phyloP scores from a whole-genome alignment of 2,329 filamentous ascomycete species.

The Penicillium capsulatum region DNA sequence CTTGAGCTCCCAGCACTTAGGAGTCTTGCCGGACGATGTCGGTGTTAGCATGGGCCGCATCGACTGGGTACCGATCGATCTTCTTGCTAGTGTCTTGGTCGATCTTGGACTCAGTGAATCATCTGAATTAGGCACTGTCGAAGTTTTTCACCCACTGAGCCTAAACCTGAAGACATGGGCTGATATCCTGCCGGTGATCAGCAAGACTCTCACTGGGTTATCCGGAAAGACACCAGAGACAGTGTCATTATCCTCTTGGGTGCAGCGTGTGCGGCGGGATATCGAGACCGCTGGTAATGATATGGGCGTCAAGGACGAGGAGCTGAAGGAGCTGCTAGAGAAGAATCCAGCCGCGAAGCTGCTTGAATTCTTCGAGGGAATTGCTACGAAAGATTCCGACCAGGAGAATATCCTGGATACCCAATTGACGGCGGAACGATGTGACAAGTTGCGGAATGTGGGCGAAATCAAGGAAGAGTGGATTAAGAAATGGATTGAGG shows the following conservation, averaged over 20 bases:
- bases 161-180: slow-evolving; percentile 13
- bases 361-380: slow-evolving; percentile 26
- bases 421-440: slow-evolving; percentile 16
- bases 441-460: slow-evolving; percentile 25
- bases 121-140: neutral
- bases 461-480: slow-evolving; percentile 27
- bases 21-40: slow-evolving; percentile 37
- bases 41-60: slow-evolving; percentile 27
- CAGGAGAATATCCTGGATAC: slow-evolving; percentile 17
- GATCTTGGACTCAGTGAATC: neutral
- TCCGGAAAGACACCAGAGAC: neutral
- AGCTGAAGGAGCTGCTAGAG: slow-evolving; percentile 10
- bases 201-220: neutral
- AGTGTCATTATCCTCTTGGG: slow-evolving; percentile 6
- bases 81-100: slow-evolving; percentile 35
- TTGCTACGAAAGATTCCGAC: neutral
- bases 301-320: neutral
- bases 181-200: slow-evolving; percentile 3
- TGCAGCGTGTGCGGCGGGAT: slow-evolving; percentile 8
- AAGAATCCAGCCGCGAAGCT: slow-evolving; percentile 31
- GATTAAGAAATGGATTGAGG: slow-evolving; percentile 35
- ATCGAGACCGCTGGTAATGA: slow-evolving; percentile 8
- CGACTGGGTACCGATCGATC: slow-evolving; percentile 47
- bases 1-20: slow-evolving; percentile 36
- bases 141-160: slow-evolving; percentile 21